phyloP scores from a whole-genome alignment of 2,329 filamentous ascomycete genomes.

The Colletotrichum tropicicola region DNA sequence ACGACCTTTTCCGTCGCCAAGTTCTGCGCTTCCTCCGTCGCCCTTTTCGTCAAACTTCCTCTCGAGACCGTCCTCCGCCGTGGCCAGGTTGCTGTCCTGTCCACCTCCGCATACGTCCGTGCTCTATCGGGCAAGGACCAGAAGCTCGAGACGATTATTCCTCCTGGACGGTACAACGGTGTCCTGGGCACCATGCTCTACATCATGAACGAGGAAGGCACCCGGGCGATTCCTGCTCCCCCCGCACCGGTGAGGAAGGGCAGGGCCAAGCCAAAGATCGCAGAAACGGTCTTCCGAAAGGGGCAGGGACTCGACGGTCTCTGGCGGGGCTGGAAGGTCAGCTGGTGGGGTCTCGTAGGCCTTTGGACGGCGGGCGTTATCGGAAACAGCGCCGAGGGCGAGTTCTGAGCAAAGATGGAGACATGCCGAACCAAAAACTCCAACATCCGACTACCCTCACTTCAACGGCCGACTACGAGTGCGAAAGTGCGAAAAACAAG shows the following conservation, averaged over 20 bases:
- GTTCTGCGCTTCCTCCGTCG: conserved; percentile 81
- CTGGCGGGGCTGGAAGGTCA: conserved; percentile 80
- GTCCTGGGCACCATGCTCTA: conserved; percentile 90
- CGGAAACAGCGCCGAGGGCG: conserved; percentile 68
- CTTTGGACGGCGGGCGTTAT: conserved; percentile 76
- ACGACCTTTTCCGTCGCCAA: conserved; percentile 83
- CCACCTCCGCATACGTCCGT: conserved; percentile 58
- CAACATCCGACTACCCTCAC: background rate
- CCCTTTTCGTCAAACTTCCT: conserved; percentile 87
- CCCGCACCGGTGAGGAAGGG: conserved; percentile 41
- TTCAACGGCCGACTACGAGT: background rate
- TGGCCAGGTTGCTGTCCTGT: conserved; percentile 81
- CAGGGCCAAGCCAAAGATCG: conserved; percentile 43
- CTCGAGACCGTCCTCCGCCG: conserved; percentile 91
- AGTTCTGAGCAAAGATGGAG: conserved; percentile 54
- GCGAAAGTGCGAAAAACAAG: background rate
- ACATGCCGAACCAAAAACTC: background rate
- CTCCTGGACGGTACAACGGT: conserved; percentile 83
- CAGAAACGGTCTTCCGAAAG: conserved; percentile 58
- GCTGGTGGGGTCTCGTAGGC: conserved; percentile 79
- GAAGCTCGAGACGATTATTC: conserved; percentile 77
- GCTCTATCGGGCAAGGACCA: conserved; percentile 54
- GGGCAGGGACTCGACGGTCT: conserved; percentile 76
- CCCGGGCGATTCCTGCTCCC: conserved; percentile 53
- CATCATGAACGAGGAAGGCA: conserved; percentile 86